Evolutionary conservation across 345 rosid species (phyloP), one percentile per base, ranked within the genome.

Genomic region (Schrenkiella parvula): DNA sequence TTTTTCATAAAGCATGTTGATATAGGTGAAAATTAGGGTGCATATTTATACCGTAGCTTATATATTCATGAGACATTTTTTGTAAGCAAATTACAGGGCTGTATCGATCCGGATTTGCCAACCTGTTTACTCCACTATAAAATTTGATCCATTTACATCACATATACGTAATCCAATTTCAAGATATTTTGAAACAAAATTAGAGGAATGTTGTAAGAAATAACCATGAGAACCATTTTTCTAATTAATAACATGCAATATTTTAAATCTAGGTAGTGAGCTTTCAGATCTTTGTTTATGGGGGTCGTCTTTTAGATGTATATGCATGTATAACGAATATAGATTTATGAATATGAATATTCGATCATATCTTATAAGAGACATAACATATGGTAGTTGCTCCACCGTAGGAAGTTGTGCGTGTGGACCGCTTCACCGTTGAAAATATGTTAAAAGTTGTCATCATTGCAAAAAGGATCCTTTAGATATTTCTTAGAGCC

Each of bases 371-470:
- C 46, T 54, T 38, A 66, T 48, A 73, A 21, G 72, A 50, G 60
- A 74, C 58, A 68, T 23, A 42, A 28, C 79, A 68, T 75, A 68
- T 68, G 68, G 79, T 51, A 52, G 64, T 75, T 75, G 79, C 74
- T 68, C 79, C 79, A 75, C 79, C 64, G 73, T 53, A 68, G 74
- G 74, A 60, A 52, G 69, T 75, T 75, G 79, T 68, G 79, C 79
- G 74, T 52, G 79, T 75, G 79, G 79, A 68, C 74, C 79, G 79
- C 32, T 52, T 75, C 69, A 68, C 61, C 37, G 78, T 74, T 74
- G 78, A 74, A 66, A 74, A 66, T 57, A n/a, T 29, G 8, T 12
- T 29, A 34, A 68, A 52, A 75, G 74, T 58, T 75, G 69, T 19
- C 42, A 68, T 68, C 50, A 75, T 61, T 68, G 23, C 50, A 1